Base-by-base conservation (phyloP, 305 asterid genomes). In the Striga hermonthica region DNA sequence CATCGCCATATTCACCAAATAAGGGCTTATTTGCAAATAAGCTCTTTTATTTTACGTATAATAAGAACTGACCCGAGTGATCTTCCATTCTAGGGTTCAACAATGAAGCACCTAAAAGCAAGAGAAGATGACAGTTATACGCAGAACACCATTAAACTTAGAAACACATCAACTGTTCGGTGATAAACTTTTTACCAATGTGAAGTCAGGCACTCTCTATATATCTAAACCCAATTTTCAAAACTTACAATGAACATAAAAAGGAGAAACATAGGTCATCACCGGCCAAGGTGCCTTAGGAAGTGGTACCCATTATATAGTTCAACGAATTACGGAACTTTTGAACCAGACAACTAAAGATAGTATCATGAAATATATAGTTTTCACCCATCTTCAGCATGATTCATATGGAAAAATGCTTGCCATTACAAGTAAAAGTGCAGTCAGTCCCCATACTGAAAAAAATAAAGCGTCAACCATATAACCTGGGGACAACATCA, bases 61-160 rank as follows among this genome's bases (percentile, higher is more conserved):
- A n/a, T 31, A 53, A 60, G 16, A 75, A 15, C 37, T 12, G 48
- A 28, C 9, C 28, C n/a, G 47, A 22, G 49, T 47, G 11, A 65
- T 38, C 58, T 45, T 43, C 7, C 41, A 10, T 53, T 61, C 65
- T 34, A 61, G 44, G 41, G 39, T 50, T 62, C 9, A 36, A 58
- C 43, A 63, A 34, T 41, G 16, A 66, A 44, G 12, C 10, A 16
- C 38, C 52, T 5, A 39, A 36, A 44, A 39, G 38, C 63, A 37
- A 50, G 11, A 65, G 64, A 62, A 54, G 59, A 14, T 49, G 60
- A 61, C 11, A 22, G 57, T 60, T 50, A 28, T 54, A 13, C 11
- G 48, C 54, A 7, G n/a, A 16, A 28, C 48, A 65, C 65, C 61
- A 55, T 50, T 43, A 43, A 38, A 12, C 14, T 4, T 28, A 57